A percentile compares a stretch with the other conserved stretches of the same genome.
Evolutionary conservation across 495 filamentous ascomycete genomes (phyloP).

Genomic region (Cercophora scortea): DNA sequence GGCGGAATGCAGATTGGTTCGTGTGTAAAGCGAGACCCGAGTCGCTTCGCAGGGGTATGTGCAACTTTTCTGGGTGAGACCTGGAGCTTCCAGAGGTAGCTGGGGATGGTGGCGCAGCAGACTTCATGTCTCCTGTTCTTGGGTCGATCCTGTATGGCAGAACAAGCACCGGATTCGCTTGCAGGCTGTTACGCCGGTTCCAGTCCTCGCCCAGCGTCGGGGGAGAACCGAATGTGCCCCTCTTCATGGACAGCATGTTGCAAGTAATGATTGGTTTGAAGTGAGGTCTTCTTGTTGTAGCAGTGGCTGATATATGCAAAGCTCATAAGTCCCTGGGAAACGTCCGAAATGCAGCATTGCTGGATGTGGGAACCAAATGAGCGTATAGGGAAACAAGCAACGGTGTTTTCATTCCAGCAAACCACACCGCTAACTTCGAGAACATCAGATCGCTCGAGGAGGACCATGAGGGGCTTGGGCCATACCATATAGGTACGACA

Average conservation of each 20-base stretch:
- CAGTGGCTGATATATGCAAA: neutral
- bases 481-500: neutral
- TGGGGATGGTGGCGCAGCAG: too few relatives aligned
- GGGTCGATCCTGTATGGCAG: slow-evolving; percentile 6
- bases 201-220: slow-evolving; percentile 8
- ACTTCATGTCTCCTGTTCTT: neutral
- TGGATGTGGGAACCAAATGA: too few relatives aligned
- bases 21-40: slow-evolving; percentile 31
- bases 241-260: slow-evolving; percentile 9
- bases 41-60: slow-evolving; percentile 21
- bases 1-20: slow-evolving; percentile 24
- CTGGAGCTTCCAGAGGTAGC: too few relatives aligned
- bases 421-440: too few relatives aligned
- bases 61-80: neutral
- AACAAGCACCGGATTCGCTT: slow-evolving; percentile 3
- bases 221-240: slow-evolving; percentile 12
- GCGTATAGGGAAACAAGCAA: too few relatives aligned
- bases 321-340: neutral
- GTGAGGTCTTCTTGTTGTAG: too few relatives aligned
- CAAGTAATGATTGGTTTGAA: neutral
- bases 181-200: slow-evolving; percentile 10
- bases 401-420: too few relatives aligned
- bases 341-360: too few relatives aligned
- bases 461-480: too few relatives aligned
- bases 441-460: too few relatives aligned